phyloP scores from a whole-genome alignment of 1,139 yeast species.

The Suhomyces atakaporum region DNA sequence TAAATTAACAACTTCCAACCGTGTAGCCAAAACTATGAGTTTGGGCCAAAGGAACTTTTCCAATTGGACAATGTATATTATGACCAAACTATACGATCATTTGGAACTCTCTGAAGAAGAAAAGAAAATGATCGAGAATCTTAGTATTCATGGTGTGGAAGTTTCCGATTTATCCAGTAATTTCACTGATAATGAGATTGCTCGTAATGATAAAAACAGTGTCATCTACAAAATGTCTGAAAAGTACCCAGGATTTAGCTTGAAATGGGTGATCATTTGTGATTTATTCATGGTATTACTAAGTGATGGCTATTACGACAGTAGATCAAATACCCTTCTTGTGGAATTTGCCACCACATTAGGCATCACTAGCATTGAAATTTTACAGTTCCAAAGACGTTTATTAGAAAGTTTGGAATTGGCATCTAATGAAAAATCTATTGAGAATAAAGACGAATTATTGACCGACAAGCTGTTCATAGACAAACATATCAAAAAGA shows the following conservation, averaged over 20 bases:
- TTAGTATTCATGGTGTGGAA: conserved; percentile 81
- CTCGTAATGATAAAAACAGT: conserved; percentile 8
- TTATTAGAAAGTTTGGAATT: conserved; percentile 88
- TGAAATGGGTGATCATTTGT: conserved; percentile 91
- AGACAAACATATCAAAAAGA: conserved; percentile 66
- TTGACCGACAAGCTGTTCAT: conserved; percentile 75
- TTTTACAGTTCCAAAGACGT: conserved; percentile 86
- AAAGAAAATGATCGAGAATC: conserved; percentile 80
- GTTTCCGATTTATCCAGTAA: conserved; percentile 69
- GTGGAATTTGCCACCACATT: conserved; percentile 64
- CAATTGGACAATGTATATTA: conserved; percentile 79
- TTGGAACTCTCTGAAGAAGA: conserved; percentile 74
- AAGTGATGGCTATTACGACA: conserved; percentile 85
- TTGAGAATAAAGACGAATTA: conserved; percentile 63
- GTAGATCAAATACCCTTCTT: conserved; percentile 80
- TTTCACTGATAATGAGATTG: conserved; percentile 33
- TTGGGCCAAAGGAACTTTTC: conserved; percentile 79
- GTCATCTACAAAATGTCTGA: conserved; percentile 13
- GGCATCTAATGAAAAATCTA: conserved; percentile 60
- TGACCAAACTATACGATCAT: conserved; percentile 77
- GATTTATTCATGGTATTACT: conserved; percentile 80
- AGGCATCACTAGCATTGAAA: conserved; percentile 61
- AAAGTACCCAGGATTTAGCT: conserved; percentile 55
- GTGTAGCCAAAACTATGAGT: conserved; percentile 60
- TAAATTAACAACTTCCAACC: conserved; percentile 52